Evolutionary conservation across 495 filamentous ascomycete species (phyloP).

Genomic region (Annulohypoxylon bovei): DNA sequence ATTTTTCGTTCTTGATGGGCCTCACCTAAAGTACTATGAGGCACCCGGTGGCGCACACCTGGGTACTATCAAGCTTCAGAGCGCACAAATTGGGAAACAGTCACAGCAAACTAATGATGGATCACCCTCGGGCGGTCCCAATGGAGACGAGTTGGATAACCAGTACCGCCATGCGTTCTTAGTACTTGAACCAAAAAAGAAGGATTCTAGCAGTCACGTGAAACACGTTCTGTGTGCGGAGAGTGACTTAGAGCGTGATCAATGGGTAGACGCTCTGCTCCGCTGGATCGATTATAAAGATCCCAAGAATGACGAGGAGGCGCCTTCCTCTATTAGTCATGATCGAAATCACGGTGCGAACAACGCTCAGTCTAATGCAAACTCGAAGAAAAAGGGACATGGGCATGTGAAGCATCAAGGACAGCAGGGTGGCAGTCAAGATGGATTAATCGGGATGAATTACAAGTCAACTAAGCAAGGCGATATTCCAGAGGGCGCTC

Average conservation of each 20-base stretch:
- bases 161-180: conserved; percentile 97
- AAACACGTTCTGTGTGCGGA: conserved; percentile 96
- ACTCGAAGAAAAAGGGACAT: conserved; percentile 64
- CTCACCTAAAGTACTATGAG: conserved; percentile 91
- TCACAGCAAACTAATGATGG: conserved; percentile 68
- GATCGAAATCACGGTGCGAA: conserved; percentile 47
- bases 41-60: conserved; percentile 85
- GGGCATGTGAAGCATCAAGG: conserved; percentile 47
- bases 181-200: conserved; percentile 93
- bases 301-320: conserved; percentile 64
- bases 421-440: conserved; percentile 48
- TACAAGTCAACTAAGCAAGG: conserved; percentile 86
- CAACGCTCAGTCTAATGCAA: conserved; percentile 49
- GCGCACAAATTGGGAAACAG: conserved; percentile 94
- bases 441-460: conserved; percentile 78
- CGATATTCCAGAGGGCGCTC: conserved; percentile 54
- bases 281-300: conserved; percentile 86
- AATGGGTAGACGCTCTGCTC: conserved; percentile 90
- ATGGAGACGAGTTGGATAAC: conserved; percentile 82
- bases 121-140: conserved; percentile 66
- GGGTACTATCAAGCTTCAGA: conserved; percentile 90
- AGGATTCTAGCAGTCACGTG: conserved; percentile 89
- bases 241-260: conserved; percentile 90
- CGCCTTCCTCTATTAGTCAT: conserved; percentile 39
- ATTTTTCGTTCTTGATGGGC: conserved; percentile 91